Conservation (phyloP, 2,329 filamentous ascomycete species). For the Ascochyta clinopodiicola region DNA sequence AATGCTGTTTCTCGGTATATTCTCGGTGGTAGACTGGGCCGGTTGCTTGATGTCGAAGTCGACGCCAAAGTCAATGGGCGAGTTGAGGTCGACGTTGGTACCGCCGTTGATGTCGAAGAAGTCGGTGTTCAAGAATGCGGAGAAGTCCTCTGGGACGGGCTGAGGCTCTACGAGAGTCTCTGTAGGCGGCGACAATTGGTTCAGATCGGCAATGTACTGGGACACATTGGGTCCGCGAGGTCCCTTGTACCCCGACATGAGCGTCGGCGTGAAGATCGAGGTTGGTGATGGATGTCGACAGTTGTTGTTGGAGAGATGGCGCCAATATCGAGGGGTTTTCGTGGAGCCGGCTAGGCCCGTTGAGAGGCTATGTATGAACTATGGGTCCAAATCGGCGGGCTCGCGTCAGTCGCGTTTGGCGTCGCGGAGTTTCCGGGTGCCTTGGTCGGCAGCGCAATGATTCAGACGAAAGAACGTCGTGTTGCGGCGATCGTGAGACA, state of each 20-base stretch:
- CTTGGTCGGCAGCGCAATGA: neutral
- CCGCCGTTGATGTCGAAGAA: conserved; percentile 71
- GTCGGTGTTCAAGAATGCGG: conserved; percentile 63
- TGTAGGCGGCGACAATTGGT: conserved; percentile 64
- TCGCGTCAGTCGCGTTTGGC: conserved; percentile 24
- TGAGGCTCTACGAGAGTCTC: conserved; percentile 48
- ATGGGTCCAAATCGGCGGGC: conserved; percentile 17
- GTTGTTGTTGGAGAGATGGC: conserved; percentile 19
- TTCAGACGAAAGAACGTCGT: conserved; percentile 4
- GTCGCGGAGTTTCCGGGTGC: neutral
- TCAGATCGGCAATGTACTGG: conserved; percentile 86
- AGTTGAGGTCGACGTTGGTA: conserved; percentile 33
- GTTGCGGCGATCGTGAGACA: neutral
- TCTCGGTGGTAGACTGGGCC: conserved; percentile 21
- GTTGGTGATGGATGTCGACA: conserved; percentile 15
- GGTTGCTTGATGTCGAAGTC: conserved; percentile 34
- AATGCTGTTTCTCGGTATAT: conserved; percentile 21
- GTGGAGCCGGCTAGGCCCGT: conserved; percentile 18
- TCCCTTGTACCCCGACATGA: conserved; percentile 77
- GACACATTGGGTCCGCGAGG: conserved; percentile 86
- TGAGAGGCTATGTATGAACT: conserved; percentile 8
- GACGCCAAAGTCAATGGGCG: conserved; percentile 38
- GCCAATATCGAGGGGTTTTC: conserved; percentile 26
- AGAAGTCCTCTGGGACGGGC: conserved; percentile 53
- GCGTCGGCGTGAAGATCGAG: conserved; percentile 16